These are phyloP conservation scores for Cryptosporidium tyzzeri DNA, from an alignment of 169 alveolate genomes.

Conservation along the genomic window DNA sequence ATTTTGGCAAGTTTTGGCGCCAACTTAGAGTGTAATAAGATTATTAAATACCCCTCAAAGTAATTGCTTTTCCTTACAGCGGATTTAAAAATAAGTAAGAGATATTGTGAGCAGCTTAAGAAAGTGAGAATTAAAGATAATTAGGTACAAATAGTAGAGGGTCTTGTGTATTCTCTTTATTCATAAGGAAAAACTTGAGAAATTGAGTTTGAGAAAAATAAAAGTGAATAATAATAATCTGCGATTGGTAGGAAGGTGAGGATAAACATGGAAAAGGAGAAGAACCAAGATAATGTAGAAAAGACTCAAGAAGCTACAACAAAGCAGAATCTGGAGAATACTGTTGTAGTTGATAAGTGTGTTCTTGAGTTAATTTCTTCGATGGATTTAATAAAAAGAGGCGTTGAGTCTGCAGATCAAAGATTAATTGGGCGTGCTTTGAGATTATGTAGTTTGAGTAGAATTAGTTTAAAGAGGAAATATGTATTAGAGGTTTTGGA, in stretches of 20 bases:
- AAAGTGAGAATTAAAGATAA: too few relatives aligned
- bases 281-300: background rate
- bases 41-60: background rate
- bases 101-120: background rate
- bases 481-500: constrained; percentile 4
- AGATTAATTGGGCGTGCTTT: constrained; percentile 74
- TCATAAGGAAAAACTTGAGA: background rate
- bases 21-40: background rate
- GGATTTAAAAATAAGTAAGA: background rate
- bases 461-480: background rate
- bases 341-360: background rate
- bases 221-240: background rate
- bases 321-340: background rate
- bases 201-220: too few relatives aligned
- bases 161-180: background rate
- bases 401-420: constrained; percentile 55
- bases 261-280: constrained; percentile 1
- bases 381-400: constrained; percentile 52
- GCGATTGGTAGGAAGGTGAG: constrained; percentile 1
- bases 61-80: background rate
- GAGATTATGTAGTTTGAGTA: constrained; percentile 20
- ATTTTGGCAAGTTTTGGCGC: background rate
- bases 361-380: constrained; percentile 33
- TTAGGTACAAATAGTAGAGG: too few relatives aligned
- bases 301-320: background rate